These are phyloP conservation scores for Oxyria digyna DNA, from an alignment of 148 eudicot genomes.

Conservation along the genomic window DNA sequence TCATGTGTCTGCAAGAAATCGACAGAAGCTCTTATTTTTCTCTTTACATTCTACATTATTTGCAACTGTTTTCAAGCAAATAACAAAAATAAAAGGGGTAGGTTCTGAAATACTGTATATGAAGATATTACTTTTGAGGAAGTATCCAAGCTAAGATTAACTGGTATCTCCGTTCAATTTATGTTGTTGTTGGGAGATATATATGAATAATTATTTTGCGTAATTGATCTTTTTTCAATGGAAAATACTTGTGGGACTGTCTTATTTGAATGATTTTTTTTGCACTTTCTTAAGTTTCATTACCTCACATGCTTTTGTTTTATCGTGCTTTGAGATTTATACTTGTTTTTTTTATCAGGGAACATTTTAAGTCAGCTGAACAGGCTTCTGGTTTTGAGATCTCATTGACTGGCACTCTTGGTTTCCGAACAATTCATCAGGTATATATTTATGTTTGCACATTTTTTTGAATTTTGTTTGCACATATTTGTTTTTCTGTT, in stretches of 20 bases:
- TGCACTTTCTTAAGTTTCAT: neutral
- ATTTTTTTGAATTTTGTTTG: neutral
- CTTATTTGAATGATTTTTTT: neutral
- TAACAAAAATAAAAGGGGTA: neutral
- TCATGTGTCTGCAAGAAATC: neutral
- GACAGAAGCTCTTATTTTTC: neutral
- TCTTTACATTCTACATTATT: neutral
- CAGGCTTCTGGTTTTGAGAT: constrained; percentile 43
- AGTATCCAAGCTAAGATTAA: neutral
- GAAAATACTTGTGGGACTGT: neutral
- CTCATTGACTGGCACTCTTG: constrained; percentile 77
- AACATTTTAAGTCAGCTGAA: constrained; percentile 64
- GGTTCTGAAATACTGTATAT: neutral
- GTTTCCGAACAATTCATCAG: constrained; percentile 86
- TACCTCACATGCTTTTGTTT: neutral
- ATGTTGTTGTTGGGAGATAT: neutral
- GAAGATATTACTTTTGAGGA: neutral
- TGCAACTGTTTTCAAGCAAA: neutral
- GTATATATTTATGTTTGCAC: constrained; percentile 22
- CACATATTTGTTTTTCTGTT: neutral
- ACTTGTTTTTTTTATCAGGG: constrained; percentile 23
- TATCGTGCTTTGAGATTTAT: neutral
- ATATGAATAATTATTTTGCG: neutral
- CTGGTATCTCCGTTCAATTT: neutral
- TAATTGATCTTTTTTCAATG: neutral